Conservation (phyloP, 106 monocot species). For the Apostasia ramifera region DNA sequence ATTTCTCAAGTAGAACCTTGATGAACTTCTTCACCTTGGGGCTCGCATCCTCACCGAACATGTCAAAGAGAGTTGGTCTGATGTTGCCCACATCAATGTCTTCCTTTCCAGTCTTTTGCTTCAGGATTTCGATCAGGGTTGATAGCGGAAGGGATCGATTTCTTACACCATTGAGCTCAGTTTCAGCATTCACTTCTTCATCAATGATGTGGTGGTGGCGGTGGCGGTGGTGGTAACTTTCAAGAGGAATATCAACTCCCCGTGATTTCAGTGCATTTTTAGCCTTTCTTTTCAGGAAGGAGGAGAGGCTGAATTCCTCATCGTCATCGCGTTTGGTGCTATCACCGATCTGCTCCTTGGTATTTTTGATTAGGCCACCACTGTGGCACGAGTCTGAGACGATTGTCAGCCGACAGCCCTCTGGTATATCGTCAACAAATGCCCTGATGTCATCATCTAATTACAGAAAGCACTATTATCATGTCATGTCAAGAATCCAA, state of each 20-base stretch:
- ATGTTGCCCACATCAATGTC: conserved; percentile 86
- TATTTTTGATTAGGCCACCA: conserved; percentile 75
- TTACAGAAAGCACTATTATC: background rate
- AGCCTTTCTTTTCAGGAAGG: conserved; percentile 37
- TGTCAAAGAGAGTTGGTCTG: conserved; percentile 67
- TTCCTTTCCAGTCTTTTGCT: conserved; percentile 87
- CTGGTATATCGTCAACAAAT: conserved; percentile 57
- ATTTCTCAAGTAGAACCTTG: conserved; percentile 67
- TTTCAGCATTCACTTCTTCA: conserved; percentile 11
- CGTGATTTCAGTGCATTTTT: conserved; percentile 45
- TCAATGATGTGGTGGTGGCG: conserved; percentile 5
- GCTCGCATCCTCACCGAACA: conserved; percentile 92
- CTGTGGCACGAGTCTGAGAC: conserved; percentile 98
- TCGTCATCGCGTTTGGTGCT: conserved; percentile 37
- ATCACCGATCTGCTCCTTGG: conserved; percentile 94
- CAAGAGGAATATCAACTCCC: conserved; percentile 50
- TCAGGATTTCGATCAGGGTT: conserved; percentile 73
- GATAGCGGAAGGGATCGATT: conserved; percentile 76
- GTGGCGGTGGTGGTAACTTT: conserved; percentile 9
- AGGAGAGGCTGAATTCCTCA: conserved; percentile 29
- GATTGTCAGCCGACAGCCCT: conserved; percentile 65
- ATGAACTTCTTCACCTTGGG: conserved; percentile 97
- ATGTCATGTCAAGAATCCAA: too few species aligned
- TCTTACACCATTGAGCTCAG: conserved; percentile 18
- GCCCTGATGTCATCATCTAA: conserved; percentile 86